Percentiles rank a stretch among this genome's conserved stretches.
phyloP scores from a whole-genome alignment of 2,329 filamentous ascomycete genomes.

The Fusarium sororula region DNA sequence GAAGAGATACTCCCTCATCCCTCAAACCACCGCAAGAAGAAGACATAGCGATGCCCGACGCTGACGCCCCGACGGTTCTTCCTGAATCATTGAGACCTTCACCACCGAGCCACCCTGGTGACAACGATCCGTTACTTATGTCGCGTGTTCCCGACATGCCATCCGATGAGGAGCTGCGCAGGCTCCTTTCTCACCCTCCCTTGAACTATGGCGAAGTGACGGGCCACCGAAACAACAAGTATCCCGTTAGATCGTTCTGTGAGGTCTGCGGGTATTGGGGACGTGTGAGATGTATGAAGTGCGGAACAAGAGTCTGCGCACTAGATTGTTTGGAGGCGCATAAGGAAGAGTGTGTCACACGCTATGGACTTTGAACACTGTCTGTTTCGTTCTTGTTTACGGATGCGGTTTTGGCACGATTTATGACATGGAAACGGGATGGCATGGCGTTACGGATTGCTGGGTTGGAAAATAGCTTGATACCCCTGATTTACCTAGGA shows the following conservation, averaged over 20 bases:
- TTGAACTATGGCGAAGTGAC: conserved; percentile 73
- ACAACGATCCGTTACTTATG: conserved; percentile 66
- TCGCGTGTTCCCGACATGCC: conserved; percentile 67
- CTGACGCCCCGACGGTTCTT: conserved; percentile 45
- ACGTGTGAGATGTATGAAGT: conserved; percentile 77
- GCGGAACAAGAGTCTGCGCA: conserved; percentile 80
- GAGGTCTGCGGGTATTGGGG: conserved; percentile 87
- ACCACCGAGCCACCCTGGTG: conserved; percentile 55
- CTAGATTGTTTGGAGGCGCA: conserved; percentile 78
- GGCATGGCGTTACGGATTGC: conserved; percentile 34
- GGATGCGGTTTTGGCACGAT: background rate
- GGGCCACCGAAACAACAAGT: conserved; percentile 56
- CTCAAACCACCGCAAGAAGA: conserved; percentile 33
- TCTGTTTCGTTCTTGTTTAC: background rate
- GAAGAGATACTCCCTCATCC: conserved; percentile 41
- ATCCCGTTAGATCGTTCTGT: conserved; percentile 74
- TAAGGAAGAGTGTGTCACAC: conserved; percentile 74
- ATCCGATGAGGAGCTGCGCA: conserved; percentile 68
- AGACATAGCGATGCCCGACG: conserved; percentile 44
- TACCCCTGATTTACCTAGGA: conserved; percentile 33
- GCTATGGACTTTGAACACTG: conserved; percentile 61
- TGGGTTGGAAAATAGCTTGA: conserved; percentile 35
- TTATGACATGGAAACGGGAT: background rate
- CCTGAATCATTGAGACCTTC: conserved; percentile 46
- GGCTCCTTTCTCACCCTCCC: conserved; percentile 70